phyloP scores from a whole-genome alignment of 495 filamentous ascomycete species.

The Penicillium bialowiezense region DNA sequence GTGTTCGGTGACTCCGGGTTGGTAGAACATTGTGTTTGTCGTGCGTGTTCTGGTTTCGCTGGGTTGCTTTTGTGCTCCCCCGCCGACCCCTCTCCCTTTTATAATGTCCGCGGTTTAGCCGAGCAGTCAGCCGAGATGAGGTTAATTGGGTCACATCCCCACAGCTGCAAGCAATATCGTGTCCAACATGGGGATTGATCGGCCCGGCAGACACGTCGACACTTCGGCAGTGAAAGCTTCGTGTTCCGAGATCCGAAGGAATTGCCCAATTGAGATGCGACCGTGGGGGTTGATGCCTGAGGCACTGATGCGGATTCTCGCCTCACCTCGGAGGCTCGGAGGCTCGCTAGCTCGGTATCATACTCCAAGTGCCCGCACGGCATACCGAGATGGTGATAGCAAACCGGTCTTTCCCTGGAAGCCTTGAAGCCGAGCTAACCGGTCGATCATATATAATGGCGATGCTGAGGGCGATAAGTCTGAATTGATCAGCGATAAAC shows the following conservation, averaged over 20 bases:
- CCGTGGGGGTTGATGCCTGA: neutral
- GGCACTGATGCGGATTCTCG: neutral
- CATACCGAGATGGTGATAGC: neutral
- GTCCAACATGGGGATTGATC: too few relatives aligned
- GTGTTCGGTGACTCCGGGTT: conserved; percentile 33
- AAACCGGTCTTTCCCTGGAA: neutral
- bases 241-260: neutral
- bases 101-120: neutral
- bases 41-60: neutral
- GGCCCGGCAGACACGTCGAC: too few relatives aligned
- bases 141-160: neutral
- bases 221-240: neutral
- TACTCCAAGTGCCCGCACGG: neutral
- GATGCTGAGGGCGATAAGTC: neutral
- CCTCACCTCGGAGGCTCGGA: conserved; percentile 5
- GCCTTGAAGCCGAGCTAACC: neutral
- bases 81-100: neutral
- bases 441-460: neutral
- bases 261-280: neutral
- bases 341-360: neutral
- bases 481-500: neutral
- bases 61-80: neutral
- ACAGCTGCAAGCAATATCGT: too few relatives aligned
- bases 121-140: neutral
- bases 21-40: conserved; percentile 31